Base-by-base conservation (phyloP, 306 rosid genomes). In the Vigna trinervia region DNA sequence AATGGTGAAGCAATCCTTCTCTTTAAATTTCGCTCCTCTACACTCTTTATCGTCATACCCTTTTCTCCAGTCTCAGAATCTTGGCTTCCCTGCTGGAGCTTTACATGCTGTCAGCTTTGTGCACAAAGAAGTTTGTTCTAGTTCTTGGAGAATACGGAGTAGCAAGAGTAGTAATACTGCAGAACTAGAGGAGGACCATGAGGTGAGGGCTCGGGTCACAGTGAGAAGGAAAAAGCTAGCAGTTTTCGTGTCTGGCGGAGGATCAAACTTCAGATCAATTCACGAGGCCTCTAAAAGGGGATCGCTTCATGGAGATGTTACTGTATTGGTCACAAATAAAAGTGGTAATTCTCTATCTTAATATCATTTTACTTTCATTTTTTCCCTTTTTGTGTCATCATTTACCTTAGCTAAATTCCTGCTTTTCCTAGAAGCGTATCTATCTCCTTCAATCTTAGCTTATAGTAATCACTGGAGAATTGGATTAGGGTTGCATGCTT, bases 241-340 rank as follows among this genome's bases (percentile, higher is more conserved):
- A 0, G 86, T 89, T 78, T 95, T 92, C 53, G 98, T 95, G 43
- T 92, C 97, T 0, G 97, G 98, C 51, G 96, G 98, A 47, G 98
- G 97, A 64, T 95, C 96, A 4, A 95, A 95, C 88, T 95, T 92
- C 71, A 83, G 88, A 52, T 89, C 93, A 11, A 92, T 95, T 75
- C 86, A 90, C 2, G 89, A 89, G 71, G 95, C 97, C 0, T 81
- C 92, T 73, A 73, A 88, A 45, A 74, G 38, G 69, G 95, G 89
- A 36, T 85, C 84, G 15, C 76, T 95, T 85, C 87, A 78, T 62
- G 97, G 98, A 63, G 90, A 92, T 56, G 48, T 92, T 53, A 72
- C 77, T 82, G 92, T 88, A 62, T 74, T 92, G 77, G 97, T 92
- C 56, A 90, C 98, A 1, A 88, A 89, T 64, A 95, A 88, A 83